Evolutionary conservation across 768 basidiomycete genomes (phyloP).

Genomic region (Russula foetens): DNA sequence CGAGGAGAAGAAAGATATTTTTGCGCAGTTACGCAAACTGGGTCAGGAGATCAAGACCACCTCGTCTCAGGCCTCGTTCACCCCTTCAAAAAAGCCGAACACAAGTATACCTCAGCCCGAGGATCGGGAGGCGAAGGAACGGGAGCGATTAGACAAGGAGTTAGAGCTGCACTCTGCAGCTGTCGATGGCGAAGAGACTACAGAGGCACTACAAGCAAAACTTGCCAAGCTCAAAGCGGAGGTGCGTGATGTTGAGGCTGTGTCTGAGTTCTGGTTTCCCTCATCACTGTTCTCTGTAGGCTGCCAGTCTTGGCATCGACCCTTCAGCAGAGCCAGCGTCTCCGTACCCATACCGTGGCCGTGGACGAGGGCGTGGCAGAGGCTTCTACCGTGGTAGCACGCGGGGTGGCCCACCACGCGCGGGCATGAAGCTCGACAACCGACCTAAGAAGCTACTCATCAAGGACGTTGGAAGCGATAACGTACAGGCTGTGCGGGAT

Average conservation of each 20-base stretch:
- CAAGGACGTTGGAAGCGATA: conserved; percentile 53
- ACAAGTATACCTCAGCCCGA: conserved; percentile 26
- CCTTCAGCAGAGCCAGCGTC: conserved; percentile 32
- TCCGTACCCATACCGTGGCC: conserved; percentile 42
- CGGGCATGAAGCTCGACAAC: conserved; percentile 86
- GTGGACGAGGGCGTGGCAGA: conserved; percentile 58
- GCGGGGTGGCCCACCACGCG: conserved; percentile 58
- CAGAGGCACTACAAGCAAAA: conserved; percentile 66
- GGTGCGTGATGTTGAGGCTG: conserved; percentile 36
- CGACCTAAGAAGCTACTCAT: conserved; percentile 74
- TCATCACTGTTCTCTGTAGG: conserved; percentile 32
- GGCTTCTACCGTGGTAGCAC: conserved; percentile 51
- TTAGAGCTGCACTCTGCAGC: conserved; percentile 56
- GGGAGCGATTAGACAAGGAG: conserved; percentile 72
- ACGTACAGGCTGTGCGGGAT: conserved; percentile 55
- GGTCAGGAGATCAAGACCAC: conserved; percentile 67
- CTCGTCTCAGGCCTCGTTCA: conserved; percentile 25
- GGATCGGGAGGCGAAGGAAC: conserved; percentile 48
- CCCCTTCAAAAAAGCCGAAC: conserved; percentile 22
- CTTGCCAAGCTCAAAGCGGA: conserved; percentile 74
- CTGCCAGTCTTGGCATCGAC: conserved; percentile 61
- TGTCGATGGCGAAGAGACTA: conserved; percentile 41
- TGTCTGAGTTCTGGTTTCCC: background rate
- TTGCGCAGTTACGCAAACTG: conserved; percentile 66
- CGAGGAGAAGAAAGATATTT: conserved; percentile 73